Conservation (phyloP, 1,284 basidiomycete species). For the Leccinum subrobustum region DNA sequence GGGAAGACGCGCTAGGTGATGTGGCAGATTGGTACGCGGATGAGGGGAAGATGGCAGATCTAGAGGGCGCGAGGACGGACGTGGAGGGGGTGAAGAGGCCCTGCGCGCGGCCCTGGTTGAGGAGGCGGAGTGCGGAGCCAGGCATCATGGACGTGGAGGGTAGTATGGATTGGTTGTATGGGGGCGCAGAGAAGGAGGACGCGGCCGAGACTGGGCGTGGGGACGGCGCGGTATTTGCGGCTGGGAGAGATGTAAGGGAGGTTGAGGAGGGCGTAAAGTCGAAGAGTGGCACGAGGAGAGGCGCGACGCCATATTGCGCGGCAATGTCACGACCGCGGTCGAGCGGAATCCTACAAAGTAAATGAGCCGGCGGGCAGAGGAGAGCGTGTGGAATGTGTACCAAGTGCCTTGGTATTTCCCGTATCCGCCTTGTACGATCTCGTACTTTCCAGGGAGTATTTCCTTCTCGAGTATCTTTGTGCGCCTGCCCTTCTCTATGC, state of each 20-base stretch:
- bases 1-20: constrained; percentile 44
- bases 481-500: constrained; percentile 93
- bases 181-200: constrained; percentile 45
- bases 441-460: constrained; percentile 92
- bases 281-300: constrained; percentile 84
- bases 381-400: constrained; percentile 43
- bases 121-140: constrained; percentile 72
- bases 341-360: constrained; percentile 77
- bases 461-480: constrained; percentile 99
- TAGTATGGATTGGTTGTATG: constrained; percentile 55
- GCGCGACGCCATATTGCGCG: constrained; percentile 84
- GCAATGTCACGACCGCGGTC: constrained; percentile 89
- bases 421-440: constrained; percentile 99
- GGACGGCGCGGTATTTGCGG: constrained; percentile 46
- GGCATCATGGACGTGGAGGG: constrained; percentile 79
- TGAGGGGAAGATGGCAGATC: constrained; percentile 37
- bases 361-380: constrained; percentile 13
- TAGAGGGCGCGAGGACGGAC: constrained; percentile 44
- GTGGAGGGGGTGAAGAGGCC: constrained; percentile 82
- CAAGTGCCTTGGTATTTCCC: constrained; percentile 99
- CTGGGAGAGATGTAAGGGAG: constrained; percentile 59
- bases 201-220: constrained; percentile 53
- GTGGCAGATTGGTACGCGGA: constrained; percentile 42
- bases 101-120: constrained; percentile 83
- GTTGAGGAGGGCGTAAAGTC: constrained; percentile 84